phyloP scores from a whole-genome alignment of 345 rosid species.

The Orychophragmus violaceus region DNA sequence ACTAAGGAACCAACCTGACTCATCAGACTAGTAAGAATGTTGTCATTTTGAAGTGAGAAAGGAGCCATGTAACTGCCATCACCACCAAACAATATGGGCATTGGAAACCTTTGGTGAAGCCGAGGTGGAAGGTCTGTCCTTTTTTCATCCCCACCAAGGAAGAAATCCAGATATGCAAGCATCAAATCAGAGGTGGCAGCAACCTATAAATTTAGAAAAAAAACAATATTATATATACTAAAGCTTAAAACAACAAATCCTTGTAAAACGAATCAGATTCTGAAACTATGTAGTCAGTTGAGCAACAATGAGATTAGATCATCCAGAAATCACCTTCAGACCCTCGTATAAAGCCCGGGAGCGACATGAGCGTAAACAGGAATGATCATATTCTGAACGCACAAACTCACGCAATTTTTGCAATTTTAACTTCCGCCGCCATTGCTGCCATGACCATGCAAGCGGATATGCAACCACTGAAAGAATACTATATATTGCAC shows the following conservation, averaged over 20 bases:
- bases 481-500: slow-evolving; percentile 80
- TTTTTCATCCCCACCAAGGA: slow-evolving; percentile 98
- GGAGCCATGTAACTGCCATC: slow-evolving; percentile 98
- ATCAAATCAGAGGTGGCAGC: slow-evolving; percentile 92
- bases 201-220: slow-evolving; percentile 45
- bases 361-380: slow-evolving; percentile 97
- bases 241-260: not conserved
- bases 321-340: slow-evolving; percentile 62
- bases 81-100: slow-evolving; percentile 85
- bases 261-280: not conserved
- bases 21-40: slow-evolving; percentile 82
- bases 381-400: slow-evolving; percentile 97
- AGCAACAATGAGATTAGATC: slow-evolving; percentile 5
- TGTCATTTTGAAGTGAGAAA: slow-evolving; percentile 88
- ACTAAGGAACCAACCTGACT: slow-evolving; percentile 57
- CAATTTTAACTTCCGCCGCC: slow-evolving; percentile 77
- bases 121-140: slow-evolving; percentile 84
- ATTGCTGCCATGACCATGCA: slow-evolving; percentile 99
- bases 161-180: slow-evolving; percentile 95
- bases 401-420: slow-evolving; percentile 94
- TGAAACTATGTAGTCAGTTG: slow-evolving; percentile 5
- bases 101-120: slow-evolving; percentile 69
- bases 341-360: slow-evolving; percentile 99
- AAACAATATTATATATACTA: not conserved
- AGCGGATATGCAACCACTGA: slow-evolving; percentile 74